Base-by-base conservation (phyloP, 768 basidiomycete genomes). In the Leccinum pellstonianum region DNA sequence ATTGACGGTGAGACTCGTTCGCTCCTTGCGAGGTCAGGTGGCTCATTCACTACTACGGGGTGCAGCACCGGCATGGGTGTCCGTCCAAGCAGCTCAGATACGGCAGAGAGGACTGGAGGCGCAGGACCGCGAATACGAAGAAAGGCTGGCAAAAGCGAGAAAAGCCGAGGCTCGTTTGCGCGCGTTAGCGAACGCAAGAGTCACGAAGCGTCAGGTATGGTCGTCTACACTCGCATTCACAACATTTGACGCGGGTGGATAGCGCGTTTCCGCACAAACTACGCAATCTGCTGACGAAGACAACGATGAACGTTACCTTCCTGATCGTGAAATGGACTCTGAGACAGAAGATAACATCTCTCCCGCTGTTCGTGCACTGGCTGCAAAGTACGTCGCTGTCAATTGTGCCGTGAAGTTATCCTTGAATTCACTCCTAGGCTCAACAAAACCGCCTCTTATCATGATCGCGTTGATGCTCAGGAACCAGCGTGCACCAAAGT, bases 401-500 rank as follows among this genome's bases (percentile, higher is more conserved):
- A 25, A 23, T 8, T 21, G 46, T 21, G 27, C 17, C 19, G 11
- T 21, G 14, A 46, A 46, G 43, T 2, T 12, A 12, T 46, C 2
- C 27, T 48, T 60, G 14, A 38, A 61, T 56, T 50, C 10, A 25
- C 41, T 59, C 55, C 31, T 47, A 70, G 73, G 60, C 56, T 74
- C 2, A 52, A 60, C 33, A 64, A 48, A 1, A 35, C 60, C 1
- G 27, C 6, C 33, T 62, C 64, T 23, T 50, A 23, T 29, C 52
- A 56, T 52, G 50, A 66, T 19, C 59, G 35, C 21, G 37, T 43
- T 9, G 61, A 62, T 31, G 57, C 65, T 31, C 76, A 77, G 49
- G 86, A 86, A 58, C 80, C 81, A 15, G 80, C 81, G 4, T 90
- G 88, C 68, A 88, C 85, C 38, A 91, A 93, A 79, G 88, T 98